Evolutionary conservation across 2,329 filamentous ascomycete species (phyloP), one percentile per base, ranked within the genome.

Genomic region (Paecilomyces dactylethromorphus): DNA sequence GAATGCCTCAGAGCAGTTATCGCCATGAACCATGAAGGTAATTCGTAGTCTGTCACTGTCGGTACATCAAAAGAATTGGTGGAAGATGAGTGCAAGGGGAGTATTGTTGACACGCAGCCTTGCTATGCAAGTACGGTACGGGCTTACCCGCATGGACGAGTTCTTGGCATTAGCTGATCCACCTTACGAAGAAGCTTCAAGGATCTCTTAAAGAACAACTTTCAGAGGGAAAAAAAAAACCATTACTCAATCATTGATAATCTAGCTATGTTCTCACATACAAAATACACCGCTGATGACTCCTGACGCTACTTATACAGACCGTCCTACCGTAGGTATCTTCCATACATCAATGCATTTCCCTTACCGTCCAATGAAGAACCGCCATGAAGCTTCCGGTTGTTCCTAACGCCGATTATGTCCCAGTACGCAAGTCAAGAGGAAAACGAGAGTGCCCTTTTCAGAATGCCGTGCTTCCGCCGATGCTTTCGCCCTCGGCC

Each of bases 401-500:
- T 18, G 18, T 45, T 45, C 39, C 39, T 18, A 45, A 45, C 39
- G 39, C 39, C 39, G n/a, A n/a, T 18, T 21, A 15, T 5, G 15
- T 21, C 54, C 12, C 50, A 53, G 32, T 55, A 18, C 22, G n/a
- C 49, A 35, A 33, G 18, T 50, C 29, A 58, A 33, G 45, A 53
- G 55, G 45, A 7, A 49, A 31, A 33, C 31, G 55, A 32, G 15
- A 15, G 15, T 6, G 22, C 13, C 21, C 56, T 66, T 21, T 18
- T 45, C 39, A 79, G 59, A 79, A 80, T 35, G 73, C 68, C 24
- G 73, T 66, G 12, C 73, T 69, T n/a, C 71, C 70, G 55, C 73
- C 68, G 51, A 74, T 70, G 56, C 74, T 74, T 58, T 80, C 78
- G 11, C 71, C 70, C 59, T 78, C 77, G 13, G 76, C 73, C 68